Base-by-base conservation (phyloP, 306 rosid genomes). In the Mimosa pudica region DNA sequence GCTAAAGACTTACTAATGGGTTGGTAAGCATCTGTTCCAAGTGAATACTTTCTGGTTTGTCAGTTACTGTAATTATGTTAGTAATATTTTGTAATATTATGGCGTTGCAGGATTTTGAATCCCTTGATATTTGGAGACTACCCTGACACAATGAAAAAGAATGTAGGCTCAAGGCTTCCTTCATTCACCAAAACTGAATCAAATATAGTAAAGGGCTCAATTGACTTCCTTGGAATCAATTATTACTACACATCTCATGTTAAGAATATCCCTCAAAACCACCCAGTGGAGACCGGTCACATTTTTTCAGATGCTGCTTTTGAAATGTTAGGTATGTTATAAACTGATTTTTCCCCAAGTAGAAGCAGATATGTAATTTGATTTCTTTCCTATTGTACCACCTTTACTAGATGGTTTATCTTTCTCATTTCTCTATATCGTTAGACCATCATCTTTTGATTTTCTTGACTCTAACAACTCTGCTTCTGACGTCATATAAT, bases 71-170 rank as follows among this genome's bases (percentile, higher is more conserved):
- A 38, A 38, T 17, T 7, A 66, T 38, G 30, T 8, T 66, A 38
- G 30, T 66, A 3, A 44, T 30, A 16, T 38, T 47, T 45, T 2
- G 17, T 10, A 30, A 3, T 70, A 57, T 9, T 30, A 33, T 58
- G 38, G 32, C 12, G 8, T 74, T 75, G 61, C 36, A 89, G 93
- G 93, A 10, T 84, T 61, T 32, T 89, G 14, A 67, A 86, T 76
- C 93, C 93, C 52, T 32, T 89, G 14, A 76, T 81, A 73, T 84
- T 57, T 71, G 90, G 91, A 64, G 91, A 86, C 14, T 88, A 89
- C 70, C 93, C 90, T 12, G 77, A 70, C 11, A 8, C 62, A 8
- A 79, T 89, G 86, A 88, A 71, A 76, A 55, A 78, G 79, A 84
- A 18, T 65, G 85, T 10, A 14, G 91, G 89, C 51, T 78, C 86